Conservation (phyloP, 495 filamentous ascomycete species). For the Penicillium cinerascens region DNA sequence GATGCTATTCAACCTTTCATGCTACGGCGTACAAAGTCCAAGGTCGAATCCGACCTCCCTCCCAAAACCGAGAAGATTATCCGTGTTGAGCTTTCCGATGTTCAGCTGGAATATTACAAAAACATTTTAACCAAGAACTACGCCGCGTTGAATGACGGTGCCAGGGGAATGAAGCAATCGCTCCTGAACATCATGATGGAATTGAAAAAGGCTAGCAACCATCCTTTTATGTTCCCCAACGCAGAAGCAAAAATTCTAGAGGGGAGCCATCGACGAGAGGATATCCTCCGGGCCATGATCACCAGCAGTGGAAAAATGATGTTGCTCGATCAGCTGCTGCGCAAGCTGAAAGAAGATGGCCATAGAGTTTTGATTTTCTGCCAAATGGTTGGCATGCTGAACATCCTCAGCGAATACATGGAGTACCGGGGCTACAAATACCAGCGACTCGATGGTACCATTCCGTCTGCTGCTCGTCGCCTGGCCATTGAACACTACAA, state of each 20-base stretch:
- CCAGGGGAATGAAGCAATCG: slow-evolving; percentile 84
- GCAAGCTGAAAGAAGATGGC: slow-evolving; percentile 84
- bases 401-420: slow-evolving; percentile 91
- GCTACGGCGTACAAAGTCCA: slow-evolving; percentile 94
- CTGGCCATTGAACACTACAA: slow-evolving; percentile 98
- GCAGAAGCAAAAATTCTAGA: slow-evolving; percentile 84
- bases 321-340: slow-evolving; percentile 87
- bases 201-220: slow-evolving; percentile 96
- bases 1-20: slow-evolving; percentile 82
- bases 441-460: slow-evolving; percentile 93
- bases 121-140: slow-evolving; percentile 98
- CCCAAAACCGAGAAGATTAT: slow-evolving; percentile 99
- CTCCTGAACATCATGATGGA: slow-evolving; percentile 99
- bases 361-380: slow-evolving; percentile 98
- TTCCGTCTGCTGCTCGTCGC: slow-evolving; percentile 75
- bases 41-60: slow-evolving; percentile 91
- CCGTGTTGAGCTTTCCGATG: slow-evolving; percentile 90
- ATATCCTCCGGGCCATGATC: slow-evolving; percentile 84
- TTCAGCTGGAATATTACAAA: slow-evolving; percentile 97
- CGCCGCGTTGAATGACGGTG: slow-evolving; percentile 84
- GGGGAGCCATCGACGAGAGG: slow-evolving; percentile 73
- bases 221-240: slow-evolving; percentile 94
- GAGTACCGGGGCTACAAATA: slow-evolving; percentile 84
- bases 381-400: slow-evolving; percentile 99
- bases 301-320: slow-evolving; percentile 99